Conservation (phyloP, 495 filamentous ascomycete genomes). For the Talaromyces borbonicus region DNA sequence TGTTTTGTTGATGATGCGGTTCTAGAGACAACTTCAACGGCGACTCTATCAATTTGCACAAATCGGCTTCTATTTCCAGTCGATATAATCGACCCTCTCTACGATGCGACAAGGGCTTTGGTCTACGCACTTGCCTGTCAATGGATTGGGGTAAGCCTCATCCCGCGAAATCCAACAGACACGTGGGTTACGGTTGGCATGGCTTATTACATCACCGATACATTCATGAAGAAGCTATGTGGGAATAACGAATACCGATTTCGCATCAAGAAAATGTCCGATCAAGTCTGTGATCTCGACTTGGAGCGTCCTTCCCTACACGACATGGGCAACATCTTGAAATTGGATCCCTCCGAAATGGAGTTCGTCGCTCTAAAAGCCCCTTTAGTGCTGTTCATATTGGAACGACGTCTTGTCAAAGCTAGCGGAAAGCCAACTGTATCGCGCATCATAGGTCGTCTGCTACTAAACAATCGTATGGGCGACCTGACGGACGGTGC, state of each 20-base stretch:
- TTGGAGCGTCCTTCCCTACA: constrained; percentile 72
- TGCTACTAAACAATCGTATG: constrained; percentile 73
- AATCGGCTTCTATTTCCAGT: constrained; percentile 73
- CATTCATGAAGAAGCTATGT: constrained; percentile 78
- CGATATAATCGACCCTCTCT: constrained; percentile 71
- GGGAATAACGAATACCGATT: constrained; percentile 92
- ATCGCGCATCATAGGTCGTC: constrained; percentile 68
- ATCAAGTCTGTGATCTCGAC: constrained; percentile 73
- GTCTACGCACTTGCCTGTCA: constrained; percentile 83
- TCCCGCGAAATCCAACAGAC: constrained; percentile 69
- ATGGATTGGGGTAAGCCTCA: constrained; percentile 85
- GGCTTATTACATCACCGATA: constrained; percentile 85
- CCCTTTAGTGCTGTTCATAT: constrained; percentile 81
- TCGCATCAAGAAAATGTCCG: constrained; percentile 76
- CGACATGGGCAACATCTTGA: constrained; percentile 65
- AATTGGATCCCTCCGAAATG: constrained; percentile 69
- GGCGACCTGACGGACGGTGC: constrained; percentile 64
- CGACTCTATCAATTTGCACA: constrained; percentile 79
- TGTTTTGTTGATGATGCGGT: constrained; percentile 87
- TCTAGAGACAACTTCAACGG: constrained; percentile 61
- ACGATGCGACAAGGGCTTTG: constrained; percentile 64
- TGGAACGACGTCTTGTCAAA: constrained; percentile 84
- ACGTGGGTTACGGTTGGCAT: constrained; percentile 88
- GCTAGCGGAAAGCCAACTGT: constrained; percentile 73
- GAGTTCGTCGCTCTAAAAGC: constrained; percentile 92